Conservation (phyloP, 345 rosid genomes). For the Sisymbrium irio region DNA sequence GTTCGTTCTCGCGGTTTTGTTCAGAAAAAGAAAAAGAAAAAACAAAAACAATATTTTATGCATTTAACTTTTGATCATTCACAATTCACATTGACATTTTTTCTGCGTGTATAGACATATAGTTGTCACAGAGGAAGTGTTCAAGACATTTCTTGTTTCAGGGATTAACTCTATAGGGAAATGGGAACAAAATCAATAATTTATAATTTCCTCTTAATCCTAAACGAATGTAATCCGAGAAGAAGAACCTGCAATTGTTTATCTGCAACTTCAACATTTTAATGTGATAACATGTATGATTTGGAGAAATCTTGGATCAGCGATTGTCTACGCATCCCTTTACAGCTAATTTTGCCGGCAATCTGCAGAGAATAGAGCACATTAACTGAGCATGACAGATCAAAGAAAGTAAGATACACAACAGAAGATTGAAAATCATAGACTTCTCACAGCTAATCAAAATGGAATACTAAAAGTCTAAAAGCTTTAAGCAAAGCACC, state of each 20-base stretch:
- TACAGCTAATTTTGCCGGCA: constrained; percentile 20
- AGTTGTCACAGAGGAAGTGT: constrained; percentile 27
- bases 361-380: constrained; percentile 25
- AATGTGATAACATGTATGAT: constrained; percentile 7
- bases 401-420: neutral
- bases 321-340: constrained; percentile 28
- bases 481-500: neutral
- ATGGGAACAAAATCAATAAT: neutral
- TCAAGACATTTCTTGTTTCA: constrained; percentile 18
- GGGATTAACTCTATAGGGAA: constrained; percentile 8
- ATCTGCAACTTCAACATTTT: constrained; percentile 27
- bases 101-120: no score
- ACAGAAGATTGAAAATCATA: neutral
- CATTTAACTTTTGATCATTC: constrained; percentile 37
- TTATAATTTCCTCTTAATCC: constrained; percentile 18
- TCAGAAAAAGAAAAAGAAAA: neutral
- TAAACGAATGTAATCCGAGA: constrained; percentile 31
- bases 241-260: neutral
- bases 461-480: neutral
- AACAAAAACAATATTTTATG: neutral
- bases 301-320: constrained; percentile 22
- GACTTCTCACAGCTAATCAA: neutral
- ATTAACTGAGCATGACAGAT: neutral
- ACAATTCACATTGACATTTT: no score
- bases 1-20: neutral